Conservation (phyloP, 148 eudicot genomes). For the Vaccinium myrtillus region DNA sequence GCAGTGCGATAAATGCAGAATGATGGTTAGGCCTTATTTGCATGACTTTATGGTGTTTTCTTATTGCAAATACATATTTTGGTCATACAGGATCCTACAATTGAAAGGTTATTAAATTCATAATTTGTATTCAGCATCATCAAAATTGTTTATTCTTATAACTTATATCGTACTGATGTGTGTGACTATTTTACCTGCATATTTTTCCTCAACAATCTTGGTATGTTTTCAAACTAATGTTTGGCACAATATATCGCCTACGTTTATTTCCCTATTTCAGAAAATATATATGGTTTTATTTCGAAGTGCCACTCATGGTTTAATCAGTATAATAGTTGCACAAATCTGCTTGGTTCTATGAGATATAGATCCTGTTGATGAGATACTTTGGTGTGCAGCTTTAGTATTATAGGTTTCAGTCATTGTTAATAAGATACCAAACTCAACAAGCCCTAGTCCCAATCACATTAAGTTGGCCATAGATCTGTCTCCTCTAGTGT, state of each 20-base stretch:
- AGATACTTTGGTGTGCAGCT: not conserved
- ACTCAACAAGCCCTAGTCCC: not conserved
- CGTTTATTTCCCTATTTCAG: not conserved
- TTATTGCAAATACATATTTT: not conserved
- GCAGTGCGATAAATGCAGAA: conserved; percentile 99
- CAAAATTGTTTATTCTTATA: not conserved
- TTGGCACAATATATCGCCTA: not conserved
- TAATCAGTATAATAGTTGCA: too few species aligned
- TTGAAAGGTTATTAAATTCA: not conserved
- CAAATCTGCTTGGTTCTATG: not conserved
- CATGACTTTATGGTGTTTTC: not conserved
- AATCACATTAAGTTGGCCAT: not conserved
- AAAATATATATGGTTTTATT: not conserved
- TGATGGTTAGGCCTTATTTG: conserved; percentile 63
- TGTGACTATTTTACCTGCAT: not conserved
- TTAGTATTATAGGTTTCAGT: not conserved
- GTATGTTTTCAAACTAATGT: not conserved
- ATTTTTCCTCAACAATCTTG: not conserved
- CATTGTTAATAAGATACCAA: not conserved
- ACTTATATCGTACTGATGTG: not conserved
- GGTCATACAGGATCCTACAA: not conserved
- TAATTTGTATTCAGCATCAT: not conserved
- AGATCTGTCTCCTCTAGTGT: not conserved
- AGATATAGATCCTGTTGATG: not conserved
- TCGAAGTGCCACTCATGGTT: not conserved